These are phyloP conservation scores for Penicillium janthinellum DNA, from an alignment of 2,329 filamentous ascomycete species.

Conservation along the genomic window DNA sequence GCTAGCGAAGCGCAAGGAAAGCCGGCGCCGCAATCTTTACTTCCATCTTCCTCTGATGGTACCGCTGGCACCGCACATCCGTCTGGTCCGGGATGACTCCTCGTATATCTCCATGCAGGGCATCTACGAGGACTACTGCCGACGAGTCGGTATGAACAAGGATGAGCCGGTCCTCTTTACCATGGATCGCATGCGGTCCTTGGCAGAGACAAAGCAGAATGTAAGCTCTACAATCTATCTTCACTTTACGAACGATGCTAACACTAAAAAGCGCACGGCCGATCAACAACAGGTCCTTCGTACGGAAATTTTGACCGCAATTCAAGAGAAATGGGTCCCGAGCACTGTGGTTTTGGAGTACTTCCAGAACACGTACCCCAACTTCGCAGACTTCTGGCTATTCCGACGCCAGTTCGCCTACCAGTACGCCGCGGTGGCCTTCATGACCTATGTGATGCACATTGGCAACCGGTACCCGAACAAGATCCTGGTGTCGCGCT, in stretches of 20 bases:
- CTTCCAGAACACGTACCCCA: slow-evolving; percentile 84
- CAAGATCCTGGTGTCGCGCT: slow-evolving; percentile 88
- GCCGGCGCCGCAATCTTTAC: slow-evolving; percentile 85
- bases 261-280: slow-evolving; percentile 46
- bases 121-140: slow-evolving; percentile 94
- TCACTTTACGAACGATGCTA: slow-evolving; percentile 24
- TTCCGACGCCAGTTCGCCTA: slow-evolving; percentile 98
- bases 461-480: slow-evolving; percentile 95
- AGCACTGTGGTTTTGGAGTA: slow-evolving; percentile 80
- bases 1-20: slow-evolving; percentile 90
- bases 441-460: slow-evolving; percentile 98
- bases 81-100: slow-evolving; percentile 92
- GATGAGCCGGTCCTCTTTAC: slow-evolving; percentile 94
- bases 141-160: slow-evolving; percentile 82
- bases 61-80: slow-evolving; percentile 88
- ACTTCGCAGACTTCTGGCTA: slow-evolving; percentile 94
- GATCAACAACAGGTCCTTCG: slow-evolving; percentile 73
- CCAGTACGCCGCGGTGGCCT: slow-evolving; percentile 90
- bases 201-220: slow-evolving; percentile 68
- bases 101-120: slow-evolving; percentile 93
- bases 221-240: slow-evolving; percentile 32
- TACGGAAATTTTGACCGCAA: slow-evolving; percentile 89
- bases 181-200: slow-evolving; percentile 85
- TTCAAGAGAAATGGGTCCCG: slow-evolving; percentile 91
- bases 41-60: slow-evolving; percentile 97